Percentiles rank a stretch among this genome's conserved stretches.
Conservation (phyloP, 2,329 filamentous ascomycete genomes). For the Hypoxylon sp. region DNA sequence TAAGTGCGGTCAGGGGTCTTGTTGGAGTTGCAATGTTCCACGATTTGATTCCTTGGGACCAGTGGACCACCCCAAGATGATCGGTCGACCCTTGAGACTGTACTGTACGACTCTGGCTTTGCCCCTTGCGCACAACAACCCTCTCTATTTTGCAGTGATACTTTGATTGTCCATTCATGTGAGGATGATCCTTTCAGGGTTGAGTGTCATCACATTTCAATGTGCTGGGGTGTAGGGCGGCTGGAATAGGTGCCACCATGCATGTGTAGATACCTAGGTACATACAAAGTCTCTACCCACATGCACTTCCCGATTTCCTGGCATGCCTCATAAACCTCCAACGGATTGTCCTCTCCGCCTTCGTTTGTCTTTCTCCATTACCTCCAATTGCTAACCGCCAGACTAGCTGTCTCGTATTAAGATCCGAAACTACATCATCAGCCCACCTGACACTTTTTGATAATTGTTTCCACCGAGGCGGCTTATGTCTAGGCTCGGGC, state of each 20-base stretch:
- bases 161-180: conserved; percentile 33
- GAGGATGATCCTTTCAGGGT: conserved; percentile 39
- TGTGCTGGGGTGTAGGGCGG: conserved; percentile 28
- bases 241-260: conserved; percentile 19
- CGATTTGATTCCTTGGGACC: conserved; percentile 42
- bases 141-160: conserved; percentile 12
- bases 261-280: conserved; percentile 1
- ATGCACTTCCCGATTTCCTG: conserved; percentile 1
- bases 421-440: conserved; percentile 46
- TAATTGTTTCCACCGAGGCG: conserved; percentile 17
- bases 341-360: conserved; percentile 10
- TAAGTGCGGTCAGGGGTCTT: conserved; percentile 31
- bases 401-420: conserved; percentile 46
- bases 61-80: conserved; percentile 35
- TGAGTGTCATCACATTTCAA: conserved; percentile 39
- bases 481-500: conserved; percentile 37
- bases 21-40: conserved; percentile 42
- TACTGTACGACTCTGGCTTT: conserved; percentile 31
- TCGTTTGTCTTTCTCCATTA: conserved; percentile 12
- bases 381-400: conserved; percentile 48
- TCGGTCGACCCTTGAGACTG: conserved; percentile 38
- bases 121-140: conserved; percentile 36
- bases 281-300: conserved; percentile 14
- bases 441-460: conserved; percentile 30
- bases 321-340: conserved; percentile 9